A percentile compares a stretch with the other conserved stretches of the same genome.
Evolutionary conservation across 768 basidiomycete genomes (phyloP).

Genomic region (Tricholoma saponaceum): DNA sequence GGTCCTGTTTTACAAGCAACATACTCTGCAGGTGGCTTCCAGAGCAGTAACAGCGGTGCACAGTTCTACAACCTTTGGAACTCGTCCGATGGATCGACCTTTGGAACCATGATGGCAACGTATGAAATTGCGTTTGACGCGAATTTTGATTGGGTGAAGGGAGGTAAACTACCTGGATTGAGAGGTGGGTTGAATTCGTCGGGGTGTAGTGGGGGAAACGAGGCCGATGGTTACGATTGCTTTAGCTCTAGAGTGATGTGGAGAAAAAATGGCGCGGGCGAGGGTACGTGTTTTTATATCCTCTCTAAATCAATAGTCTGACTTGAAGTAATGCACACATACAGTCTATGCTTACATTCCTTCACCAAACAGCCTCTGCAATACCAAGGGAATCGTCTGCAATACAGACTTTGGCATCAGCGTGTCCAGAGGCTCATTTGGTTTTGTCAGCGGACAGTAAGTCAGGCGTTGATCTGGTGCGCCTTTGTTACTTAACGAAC

Average conservation of each 20-base stretch:
- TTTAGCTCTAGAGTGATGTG: constrained; percentile 79
- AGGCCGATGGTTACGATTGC: constrained; percentile 62
- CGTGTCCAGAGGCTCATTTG: constrained; percentile 62
- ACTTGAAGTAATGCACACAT: background rate
- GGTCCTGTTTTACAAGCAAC: constrained; percentile 56
- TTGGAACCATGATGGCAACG: constrained; percentile 64
- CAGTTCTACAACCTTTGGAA: constrained; percentile 74
- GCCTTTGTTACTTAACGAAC: background rate
- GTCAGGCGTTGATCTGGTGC: constrained; percentile 21
- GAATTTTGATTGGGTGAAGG: constrained; percentile 66
- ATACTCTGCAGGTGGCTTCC: constrained; percentile 60
- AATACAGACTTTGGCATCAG: constrained; percentile 78
- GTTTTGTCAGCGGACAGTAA: constrained; percentile 59
- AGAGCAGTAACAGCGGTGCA: constrained; percentile 55
- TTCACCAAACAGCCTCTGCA: constrained; percentile 55
- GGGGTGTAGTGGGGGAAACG: constrained; percentile 68
- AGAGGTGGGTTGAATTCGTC: constrained; percentile 60
- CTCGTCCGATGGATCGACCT: constrained; percentile 47
- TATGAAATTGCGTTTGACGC: constrained; percentile 74
- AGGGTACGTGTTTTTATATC: constrained; percentile 46
- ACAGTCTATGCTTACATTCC: constrained; percentile 82
- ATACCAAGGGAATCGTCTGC: constrained; percentile 51
- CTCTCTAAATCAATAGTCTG: background rate
- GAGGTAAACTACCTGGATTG: constrained; percentile 75
- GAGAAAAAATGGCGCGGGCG: constrained; percentile 58